Evolutionary conservation across 1,284 basidiomycete species (phyloP), one percentile per base, ranked within the genome.

Genomic region (Ceratobasidium papillatum): DNA sequence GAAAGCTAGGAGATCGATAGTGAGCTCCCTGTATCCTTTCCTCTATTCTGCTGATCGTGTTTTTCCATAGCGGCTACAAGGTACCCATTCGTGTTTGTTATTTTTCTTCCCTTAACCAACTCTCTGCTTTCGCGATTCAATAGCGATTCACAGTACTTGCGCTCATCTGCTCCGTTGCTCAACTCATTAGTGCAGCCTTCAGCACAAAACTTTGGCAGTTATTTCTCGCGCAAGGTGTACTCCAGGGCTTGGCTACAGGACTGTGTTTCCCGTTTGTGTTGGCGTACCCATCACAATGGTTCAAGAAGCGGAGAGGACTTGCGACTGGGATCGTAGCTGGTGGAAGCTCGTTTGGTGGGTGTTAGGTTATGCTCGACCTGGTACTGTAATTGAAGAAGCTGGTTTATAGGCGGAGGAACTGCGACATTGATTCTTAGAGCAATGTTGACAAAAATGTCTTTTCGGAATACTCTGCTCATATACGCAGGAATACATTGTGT

Each of bases 251-350:
- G 9, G 72, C 75, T 0, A 78, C 77, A 30, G 78, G 77, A 11
- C 62, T 79, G 43, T 73, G 78, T 62, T 75, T 78, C 34, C 78
- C 79, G 8, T 76, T 79, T 47, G 77, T 78, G 22, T 45, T 77
- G n/a, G 77, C 79, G 12, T 77, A 78, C 45, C 79, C 79, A 0
- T 51, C 75, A 8, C 79, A 79, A 74, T 80, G 79, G 79, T 80
- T 80, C 75, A 77, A 76, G 52, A 58, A 74, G 17, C 76, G 77
- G 32, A 75, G 78, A 25, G 78, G 76, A 22, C 73, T 80, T 7
- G 79, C 79, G 30, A 79, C 78, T 5, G 79, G 79, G 3, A 75
- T 79, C 27, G 78, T 78, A 7, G 75, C 77, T 5, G 77, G 73
- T n/a, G 79, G 79, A 11, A 78, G 77, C 14, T 77, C 78, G 7